Evolutionary conservation across 805 yeast genomes (phyloP).

Genomic region (Helenozyma baotianmanensis): DNA sequence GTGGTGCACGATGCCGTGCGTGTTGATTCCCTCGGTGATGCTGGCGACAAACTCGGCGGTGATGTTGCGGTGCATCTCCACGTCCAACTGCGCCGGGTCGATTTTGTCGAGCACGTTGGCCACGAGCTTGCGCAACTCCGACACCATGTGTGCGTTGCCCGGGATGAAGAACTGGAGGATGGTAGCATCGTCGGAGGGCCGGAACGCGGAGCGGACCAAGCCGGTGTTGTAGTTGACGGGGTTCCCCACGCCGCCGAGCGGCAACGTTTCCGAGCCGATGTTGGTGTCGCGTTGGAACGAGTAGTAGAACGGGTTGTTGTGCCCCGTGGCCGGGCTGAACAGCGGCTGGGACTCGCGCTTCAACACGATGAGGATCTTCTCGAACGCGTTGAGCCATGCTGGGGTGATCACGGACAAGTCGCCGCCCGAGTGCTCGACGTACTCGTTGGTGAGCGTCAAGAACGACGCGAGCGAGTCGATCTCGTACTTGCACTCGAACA

Average conservation of each 20-base stretch:
- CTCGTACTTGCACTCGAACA: slow-evolving; percentile 89
- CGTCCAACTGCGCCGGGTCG: slow-evolving; percentile 13
- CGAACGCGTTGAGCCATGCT: slow-evolving; percentile 57
- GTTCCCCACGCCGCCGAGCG: slow-evolving; percentile 75
- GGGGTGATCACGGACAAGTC: slow-evolving; percentile 45
- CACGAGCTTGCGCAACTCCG: slow-evolving; percentile 48
- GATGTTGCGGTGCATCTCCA: slow-evolving; percentile 12
- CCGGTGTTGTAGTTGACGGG: slow-evolving; percentile 74
- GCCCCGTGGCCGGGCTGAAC: slow-evolving; percentile 47
- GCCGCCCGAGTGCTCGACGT: slow-evolving; percentile 46
- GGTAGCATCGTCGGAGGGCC: slow-evolving; percentile 88
- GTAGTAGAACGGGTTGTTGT: slow-evolving; percentile 48
- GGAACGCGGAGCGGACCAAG: slow-evolving; percentile 71
- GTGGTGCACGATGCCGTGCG: slow-evolving; percentile 64
- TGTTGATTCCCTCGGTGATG: slow-evolving; percentile 53
- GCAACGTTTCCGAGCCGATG: slow-evolving; percentile 76
- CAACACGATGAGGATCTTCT: slow-evolving; percentile 48
- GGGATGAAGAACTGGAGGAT: slow-evolving; percentile 79
- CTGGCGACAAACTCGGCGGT: slow-evolving; percentile 34
- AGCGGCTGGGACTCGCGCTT: slow-evolving; percentile 60
- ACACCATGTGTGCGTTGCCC: slow-evolving; percentile 72
- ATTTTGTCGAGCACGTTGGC: slow-evolving; percentile 16
- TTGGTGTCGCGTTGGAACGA: slow-evolving; percentile 70
- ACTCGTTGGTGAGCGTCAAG: slow-evolving; percentile 69
- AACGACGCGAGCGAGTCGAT: slow-evolving; percentile 83